A percentile compares a stretch with the other conserved stretches of the same genome.
Evolutionary conservation across 306 rosid genomes (phyloP).

Genomic region (Medicago ruthenica): DNA sequence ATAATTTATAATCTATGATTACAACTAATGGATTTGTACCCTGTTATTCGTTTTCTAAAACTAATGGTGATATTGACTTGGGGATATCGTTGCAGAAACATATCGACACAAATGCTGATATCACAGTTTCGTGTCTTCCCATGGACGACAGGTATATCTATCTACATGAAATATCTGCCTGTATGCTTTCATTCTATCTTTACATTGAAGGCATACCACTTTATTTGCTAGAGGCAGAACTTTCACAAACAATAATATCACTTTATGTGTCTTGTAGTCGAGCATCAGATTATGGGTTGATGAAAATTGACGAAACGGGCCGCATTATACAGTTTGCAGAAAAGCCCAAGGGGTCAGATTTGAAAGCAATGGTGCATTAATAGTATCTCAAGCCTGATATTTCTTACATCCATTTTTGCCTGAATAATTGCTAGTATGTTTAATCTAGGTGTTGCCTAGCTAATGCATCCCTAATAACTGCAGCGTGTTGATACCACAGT

Average conservation of each 20-base stretch:
- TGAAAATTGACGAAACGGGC: conserved; percentile 80
- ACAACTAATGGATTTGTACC: conserved; percentile 1
- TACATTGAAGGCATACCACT: background rate
- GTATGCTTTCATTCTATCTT: conserved; percentile 1
- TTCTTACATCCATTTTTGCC: conserved; percentile 15
- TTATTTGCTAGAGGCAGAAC: conserved; percentile 7
- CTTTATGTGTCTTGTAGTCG: conserved; percentile 59
- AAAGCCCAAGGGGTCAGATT: conserved; percentile 87
- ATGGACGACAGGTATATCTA: conserved; percentile 79
- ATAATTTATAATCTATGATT: conserved; percentile 1
- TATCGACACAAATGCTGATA: conserved; percentile 89
- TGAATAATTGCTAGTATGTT: conserved; percentile 18
- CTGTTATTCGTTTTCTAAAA: conserved; percentile 5
- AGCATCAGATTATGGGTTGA: conserved; percentile 90
- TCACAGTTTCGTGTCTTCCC: conserved; percentile 91
- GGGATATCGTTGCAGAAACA: conserved; percentile 64
- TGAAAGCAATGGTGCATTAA: conserved; percentile 81
- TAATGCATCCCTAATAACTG: conserved; percentile 45
- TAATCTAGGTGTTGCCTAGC: conserved; percentile 20
- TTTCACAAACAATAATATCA: background rate
- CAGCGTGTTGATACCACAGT: conserved; percentile 88
- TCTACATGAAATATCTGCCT: background rate
- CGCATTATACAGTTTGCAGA: conserved; percentile 82
- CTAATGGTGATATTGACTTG: conserved; percentile 24
- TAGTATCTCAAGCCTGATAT: conserved; percentile 27